phyloP scores from a whole-genome alignment of 306 rosid genomes.

The Quercus parvula region DNA sequence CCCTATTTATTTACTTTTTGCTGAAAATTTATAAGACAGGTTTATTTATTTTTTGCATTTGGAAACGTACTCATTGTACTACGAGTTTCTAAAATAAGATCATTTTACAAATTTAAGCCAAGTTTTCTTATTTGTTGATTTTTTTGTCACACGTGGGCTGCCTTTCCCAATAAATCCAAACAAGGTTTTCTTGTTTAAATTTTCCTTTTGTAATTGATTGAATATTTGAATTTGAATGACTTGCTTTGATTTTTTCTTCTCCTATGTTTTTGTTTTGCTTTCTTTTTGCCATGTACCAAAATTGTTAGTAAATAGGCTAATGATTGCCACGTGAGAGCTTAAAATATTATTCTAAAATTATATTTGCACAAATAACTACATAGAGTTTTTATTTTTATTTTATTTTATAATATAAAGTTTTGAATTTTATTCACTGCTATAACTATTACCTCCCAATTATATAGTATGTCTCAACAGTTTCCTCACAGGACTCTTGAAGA shows the following conservation, averaged over 20 bases:
- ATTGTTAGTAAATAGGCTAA: background rate
- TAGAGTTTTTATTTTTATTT: no score
- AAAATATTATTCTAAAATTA: background rate
- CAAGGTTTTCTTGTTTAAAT: conserved; percentile 16
- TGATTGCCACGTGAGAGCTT: background rate
- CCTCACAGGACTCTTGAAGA: conserved; percentile 15
- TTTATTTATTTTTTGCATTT: no score
- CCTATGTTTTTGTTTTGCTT: background rate
- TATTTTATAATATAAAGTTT: background rate
- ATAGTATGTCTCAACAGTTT: background rate
- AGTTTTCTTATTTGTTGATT: background rate
- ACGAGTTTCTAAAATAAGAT: no score
- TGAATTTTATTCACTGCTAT: background rate
- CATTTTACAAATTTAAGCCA: no score
- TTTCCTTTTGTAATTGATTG: conserved; percentile 3
- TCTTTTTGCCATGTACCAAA: background rate
- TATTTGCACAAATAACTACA: no score
- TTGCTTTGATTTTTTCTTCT: background rate
- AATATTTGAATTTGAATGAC: background rate
- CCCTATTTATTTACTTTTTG: no score
- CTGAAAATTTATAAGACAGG: no score
- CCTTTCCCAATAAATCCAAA: conserved; percentile 25
- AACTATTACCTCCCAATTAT: background rate
- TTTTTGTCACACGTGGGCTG: conserved; percentile 43
- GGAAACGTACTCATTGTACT: no score